Evolutionary conservation across 2,329 filamentous ascomycete genomes (phyloP).

Genomic region (Colletotrichum sidae): DNA sequence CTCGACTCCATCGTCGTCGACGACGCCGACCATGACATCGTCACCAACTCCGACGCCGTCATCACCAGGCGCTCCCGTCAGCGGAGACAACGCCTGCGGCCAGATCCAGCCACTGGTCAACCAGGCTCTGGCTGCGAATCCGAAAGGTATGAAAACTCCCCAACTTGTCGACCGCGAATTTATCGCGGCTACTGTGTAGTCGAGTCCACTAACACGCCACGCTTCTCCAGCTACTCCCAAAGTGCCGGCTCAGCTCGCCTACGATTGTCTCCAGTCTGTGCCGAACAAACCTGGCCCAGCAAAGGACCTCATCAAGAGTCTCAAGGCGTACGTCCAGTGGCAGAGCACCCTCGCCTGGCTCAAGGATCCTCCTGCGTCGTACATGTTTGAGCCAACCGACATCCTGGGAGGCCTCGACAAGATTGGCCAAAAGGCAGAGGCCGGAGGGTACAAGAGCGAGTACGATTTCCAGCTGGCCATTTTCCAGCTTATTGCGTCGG

Average conservation of each 20-base stretch:
- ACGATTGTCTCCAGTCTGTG: constrained; percentile 52
- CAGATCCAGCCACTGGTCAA: constrained; percentile 23
- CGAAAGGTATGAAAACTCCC: constrained; percentile 23
- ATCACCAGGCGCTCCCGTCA: not conserved
- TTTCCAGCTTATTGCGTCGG: constrained; percentile 58
- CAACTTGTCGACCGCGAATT: not conserved
- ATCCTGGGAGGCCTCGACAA: constrained; percentile 57
- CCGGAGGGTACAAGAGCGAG: constrained; percentile 60
- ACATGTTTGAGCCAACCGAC: constrained; percentile 61
- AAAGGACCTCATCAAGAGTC: constrained; percentile 48
- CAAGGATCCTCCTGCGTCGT: constrained; percentile 63
- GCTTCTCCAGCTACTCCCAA: constrained; percentile 42
- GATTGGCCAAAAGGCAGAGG: constrained; percentile 56
- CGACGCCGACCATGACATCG: constrained; percentile 11
- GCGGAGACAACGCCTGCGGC: constrained; percentile 13
- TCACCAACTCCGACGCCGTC: constrained; percentile 2
- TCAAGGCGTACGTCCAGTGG: constrained; percentile 58
- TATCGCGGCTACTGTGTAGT: not conserved
- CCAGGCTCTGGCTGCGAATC: constrained; percentile 16
- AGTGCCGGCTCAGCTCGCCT: constrained; percentile 50
- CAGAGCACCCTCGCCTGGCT: constrained; percentile 61
- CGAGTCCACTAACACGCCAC: not conserved
- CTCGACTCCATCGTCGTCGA: constrained; percentile 3
- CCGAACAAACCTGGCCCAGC: constrained; percentile 51
- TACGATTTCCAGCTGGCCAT: constrained; percentile 68